Conservation (phyloP, 352 stramenopile species). For the Bremia lactucae region DNA sequence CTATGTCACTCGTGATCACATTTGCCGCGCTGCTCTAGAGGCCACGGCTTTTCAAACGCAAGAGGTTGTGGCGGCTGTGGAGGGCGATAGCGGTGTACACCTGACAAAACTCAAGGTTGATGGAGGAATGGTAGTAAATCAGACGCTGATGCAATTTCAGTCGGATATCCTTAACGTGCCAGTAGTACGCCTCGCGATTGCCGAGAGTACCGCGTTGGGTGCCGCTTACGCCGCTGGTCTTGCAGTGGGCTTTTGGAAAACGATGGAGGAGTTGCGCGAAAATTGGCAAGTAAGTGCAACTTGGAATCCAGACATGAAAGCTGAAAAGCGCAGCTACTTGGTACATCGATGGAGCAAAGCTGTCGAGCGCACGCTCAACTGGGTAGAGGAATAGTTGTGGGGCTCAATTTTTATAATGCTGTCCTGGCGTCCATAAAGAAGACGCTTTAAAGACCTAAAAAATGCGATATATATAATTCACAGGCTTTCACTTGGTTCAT, state of each 20-base stretch:
- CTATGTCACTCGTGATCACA: slow-evolving; percentile 91
- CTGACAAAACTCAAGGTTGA: slow-evolving; percentile 92
- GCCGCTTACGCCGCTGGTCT: slow-evolving; percentile 95
- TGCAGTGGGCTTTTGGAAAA: slow-evolving; percentile 93
- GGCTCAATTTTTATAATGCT: too few species aligned
- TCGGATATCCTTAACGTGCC: slow-evolving; percentile 90
- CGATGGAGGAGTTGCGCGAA: slow-evolving; percentile 69
- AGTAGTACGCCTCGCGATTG: slow-evolving; percentile 89
- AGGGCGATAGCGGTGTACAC: slow-evolving; percentile 84
- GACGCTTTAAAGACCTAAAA: too few species aligned
- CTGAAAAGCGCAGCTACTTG: slow-evolving; percentile 38
- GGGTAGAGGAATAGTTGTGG: slow-evolving; percentile 58
- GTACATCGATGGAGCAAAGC: slow-evolving; percentile 78
- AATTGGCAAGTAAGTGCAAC: slow-evolving; percentile 71
- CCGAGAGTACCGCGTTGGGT: slow-evolving; percentile 97
- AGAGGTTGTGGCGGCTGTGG: slow-evolving; percentile 92
- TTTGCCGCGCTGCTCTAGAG: slow-evolving; percentile 93
- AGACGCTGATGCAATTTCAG: slow-evolving; percentile 98
- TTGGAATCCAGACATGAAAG: slow-evolving; percentile 68
- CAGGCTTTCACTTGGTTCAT: too few species aligned
- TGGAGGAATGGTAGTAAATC: slow-evolving; percentile 95
- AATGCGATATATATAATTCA: too few species aligned
- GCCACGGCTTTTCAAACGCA: slow-evolving; percentile 92
- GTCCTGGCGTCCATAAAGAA: too few species aligned
- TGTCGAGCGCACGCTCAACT: slow-evolving; percentile 76